phyloP scores from a whole-genome alignment of 257 asterid genomes.

The Prunella vulgaris region DNA sequence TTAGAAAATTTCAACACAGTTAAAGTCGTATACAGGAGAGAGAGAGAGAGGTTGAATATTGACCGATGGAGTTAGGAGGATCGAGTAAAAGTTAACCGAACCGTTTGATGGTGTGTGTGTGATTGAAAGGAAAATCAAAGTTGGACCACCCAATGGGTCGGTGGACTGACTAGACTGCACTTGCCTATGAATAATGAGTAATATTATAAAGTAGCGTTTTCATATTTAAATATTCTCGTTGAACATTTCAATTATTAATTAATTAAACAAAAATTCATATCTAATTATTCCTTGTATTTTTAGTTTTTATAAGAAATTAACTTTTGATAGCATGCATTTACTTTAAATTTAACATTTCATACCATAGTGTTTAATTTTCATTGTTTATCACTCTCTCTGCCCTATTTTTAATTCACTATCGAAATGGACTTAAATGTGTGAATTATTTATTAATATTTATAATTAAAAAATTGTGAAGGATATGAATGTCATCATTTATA shows the following conservation, averaged over 20 bases:
- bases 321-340: too few species aligned
- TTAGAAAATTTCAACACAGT: constrained; percentile 12
- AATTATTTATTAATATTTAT: too few species aligned
- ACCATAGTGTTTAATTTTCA: too few species aligned
- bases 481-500: too few species aligned
- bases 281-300: not conserved
- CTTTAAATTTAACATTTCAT: too few species aligned
- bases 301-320: too few species aligned
- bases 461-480: too few species aligned
- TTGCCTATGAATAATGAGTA: too few species aligned
- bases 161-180: constrained; percentile 19
- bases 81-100: constrained; percentile 14
- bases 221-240: not conserved
- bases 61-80: constrained; percentile 30
- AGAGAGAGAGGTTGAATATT: constrained; percentile 34
- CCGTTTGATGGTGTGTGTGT: not conserved
- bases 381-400: too few species aligned
- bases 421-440: too few species aligned
- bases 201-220: not conserved
- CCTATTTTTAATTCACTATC: too few species aligned
- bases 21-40: not conserved
- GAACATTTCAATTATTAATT: not conserved
- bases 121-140: not conserved
- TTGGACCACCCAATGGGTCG: constrained; percentile 28
- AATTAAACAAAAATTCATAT: not conserved